Evolutionary conservation across 2,329 filamentous ascomycete genomes (phyloP).

Genomic region (Bipolaris zeicola): DNA sequence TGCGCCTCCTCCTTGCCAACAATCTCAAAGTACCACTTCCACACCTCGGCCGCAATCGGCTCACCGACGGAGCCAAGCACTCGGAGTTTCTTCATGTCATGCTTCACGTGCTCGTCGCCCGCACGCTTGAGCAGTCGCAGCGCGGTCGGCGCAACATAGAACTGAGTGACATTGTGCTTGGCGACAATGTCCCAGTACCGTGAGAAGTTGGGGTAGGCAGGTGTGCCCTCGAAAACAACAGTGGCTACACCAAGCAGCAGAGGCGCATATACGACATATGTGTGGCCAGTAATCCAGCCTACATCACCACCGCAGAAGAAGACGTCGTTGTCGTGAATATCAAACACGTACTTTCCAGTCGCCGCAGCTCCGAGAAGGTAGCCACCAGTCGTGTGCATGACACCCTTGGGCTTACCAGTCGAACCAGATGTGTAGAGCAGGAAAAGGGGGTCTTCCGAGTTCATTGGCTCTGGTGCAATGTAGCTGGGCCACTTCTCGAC

Average conservation of each 20-base stretch:
- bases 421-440: slow-evolving; percentile 97
- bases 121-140: slow-evolving; percentile 93
- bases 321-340: slow-evolving; percentile 89
- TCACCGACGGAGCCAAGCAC: slow-evolving; percentile 95
- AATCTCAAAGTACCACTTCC: slow-evolving; percentile 99
- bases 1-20: slow-evolving; percentile 94
- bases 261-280: slow-evolving; percentile 96
- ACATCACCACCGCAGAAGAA: slow-evolving; percentile 99
- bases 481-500: slow-evolving; percentile 95
- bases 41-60: slow-evolving; percentile 95
- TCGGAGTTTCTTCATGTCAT: slow-evolving; percentile 85
- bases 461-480: slow-evolving; percentile 85
- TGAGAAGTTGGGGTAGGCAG: slow-evolving; percentile 96
- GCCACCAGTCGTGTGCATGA: slow-evolving; percentile 95
- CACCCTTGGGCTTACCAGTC: slow-evolving; percentile 97
- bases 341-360: slow-evolving; percentile 98
- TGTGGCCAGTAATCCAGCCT: slow-evolving; percentile 98
- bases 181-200: slow-evolving; percentile 99
- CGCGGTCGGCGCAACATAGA: slow-evolving; percentile 96
- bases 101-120: slow-evolving; percentile 88
- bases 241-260: slow-evolving; percentile 91
- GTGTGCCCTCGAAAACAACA: slow-evolving; percentile 97
- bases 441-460: slow-evolving; percentile 95
- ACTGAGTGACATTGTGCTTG: slow-evolving; percentile 93
- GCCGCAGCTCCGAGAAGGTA: slow-evolving; percentile 92